Evolutionary conservation across 169 alveolate genomes (phyloP).

Genomic region (Plasmodium billcollinsi): DNA sequence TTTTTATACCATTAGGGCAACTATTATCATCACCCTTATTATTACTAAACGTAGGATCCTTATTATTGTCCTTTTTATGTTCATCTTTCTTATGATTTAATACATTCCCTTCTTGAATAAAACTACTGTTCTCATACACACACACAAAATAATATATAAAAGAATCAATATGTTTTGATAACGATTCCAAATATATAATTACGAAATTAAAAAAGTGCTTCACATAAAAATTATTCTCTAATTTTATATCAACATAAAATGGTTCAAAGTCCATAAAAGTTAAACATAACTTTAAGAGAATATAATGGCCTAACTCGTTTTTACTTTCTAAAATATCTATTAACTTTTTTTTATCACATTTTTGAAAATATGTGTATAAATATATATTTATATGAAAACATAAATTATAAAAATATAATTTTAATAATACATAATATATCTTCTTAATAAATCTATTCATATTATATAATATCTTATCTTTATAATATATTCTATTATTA

Average conservation of each 20-base stretch:
- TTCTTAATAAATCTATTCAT: conserved; percentile 27
- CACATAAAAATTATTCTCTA: conserved; percentile 18
- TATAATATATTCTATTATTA: neutral
- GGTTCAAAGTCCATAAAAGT: conserved; percentile 46
- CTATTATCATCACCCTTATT: neutral
- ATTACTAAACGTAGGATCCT: neutral
- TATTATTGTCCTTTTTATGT: neutral
- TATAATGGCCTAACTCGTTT: conserved; percentile 39
- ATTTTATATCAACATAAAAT: conserved; percentile 30
- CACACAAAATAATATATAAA: conserved; percentile 46
- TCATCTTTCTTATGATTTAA: neutral
- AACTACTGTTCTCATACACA: conserved; percentile 7
- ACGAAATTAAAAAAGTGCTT: conserved; percentile 58
- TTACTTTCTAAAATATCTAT: conserved; percentile 30
- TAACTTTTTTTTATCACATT: conserved; percentile 40
- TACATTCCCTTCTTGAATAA: neutral
- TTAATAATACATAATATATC: conserved; percentile 7
- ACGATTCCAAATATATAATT: conserved; percentile 43
- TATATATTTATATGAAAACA: conserved; percentile 10
- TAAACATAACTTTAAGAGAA: conserved; percentile 57
- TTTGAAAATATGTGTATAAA: conserved; percentile 12
- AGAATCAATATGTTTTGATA: conserved; percentile 6
- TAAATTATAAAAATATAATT: conserved; percentile 38
- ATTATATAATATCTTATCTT: neutral
- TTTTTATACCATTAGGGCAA: no score